A percentile compares a stretch with the other conserved stretches of the same genome.
phyloP scores from a whole-genome alignment of 2,329 filamentous ascomycete genomes.

The Lachnellula subtilissima region DNA sequence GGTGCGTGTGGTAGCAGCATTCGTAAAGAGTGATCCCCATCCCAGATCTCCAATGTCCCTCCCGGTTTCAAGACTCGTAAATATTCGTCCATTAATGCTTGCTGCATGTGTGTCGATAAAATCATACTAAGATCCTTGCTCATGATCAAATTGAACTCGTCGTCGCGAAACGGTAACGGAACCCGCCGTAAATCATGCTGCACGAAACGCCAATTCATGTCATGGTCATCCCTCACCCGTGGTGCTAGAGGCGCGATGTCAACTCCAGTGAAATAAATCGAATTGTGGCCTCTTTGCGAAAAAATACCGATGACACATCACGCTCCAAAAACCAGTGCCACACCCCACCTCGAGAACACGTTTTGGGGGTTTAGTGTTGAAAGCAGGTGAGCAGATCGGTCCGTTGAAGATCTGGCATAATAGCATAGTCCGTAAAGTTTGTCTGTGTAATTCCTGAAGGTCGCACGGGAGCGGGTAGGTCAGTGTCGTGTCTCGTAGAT shows the following conservation, averaged over 20 bases:
- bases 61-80: slow-evolving; percentile 72
- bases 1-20: slow-evolving; percentile 72
- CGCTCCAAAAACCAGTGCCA: slow-evolving; percentile 84
- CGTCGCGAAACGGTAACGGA: slow-evolving; percentile 73
- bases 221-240: slow-evolving; percentile 56
- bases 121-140: slow-evolving; percentile 75
- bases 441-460: slow-evolving; percentile 79
- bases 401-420: slow-evolving; percentile 76
- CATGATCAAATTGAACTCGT: slow-evolving; percentile 83
- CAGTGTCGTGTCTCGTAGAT: slow-evolving; percentile 67
- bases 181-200: slow-evolving; percentile 75
- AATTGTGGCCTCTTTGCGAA: slow-evolving; percentile 58
- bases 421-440: slow-evolving; percentile 78
- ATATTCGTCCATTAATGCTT: slow-evolving; percentile 62
- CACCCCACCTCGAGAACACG: slow-evolving; percentile 84
- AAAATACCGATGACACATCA: slow-evolving; percentile 80
- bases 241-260: slow-evolving; percentile 73
- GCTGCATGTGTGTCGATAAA: slow-evolving; percentile 53
- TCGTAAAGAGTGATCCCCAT: slow-evolving; percentile 77
- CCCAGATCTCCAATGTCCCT: slow-evolving; percentile 83
- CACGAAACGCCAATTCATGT: slow-evolving; percentile 83
- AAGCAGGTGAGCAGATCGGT: slow-evolving; percentile 67
- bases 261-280: slow-evolving; percentile 74
- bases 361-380: slow-evolving; percentile 63
- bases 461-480: slow-evolving; percentile 87